Evolutionary conservation across 805 yeast species (phyloP), one percentile per base, ranked within the genome.

Genomic region (Kodamaea jinghongensis): DNA sequence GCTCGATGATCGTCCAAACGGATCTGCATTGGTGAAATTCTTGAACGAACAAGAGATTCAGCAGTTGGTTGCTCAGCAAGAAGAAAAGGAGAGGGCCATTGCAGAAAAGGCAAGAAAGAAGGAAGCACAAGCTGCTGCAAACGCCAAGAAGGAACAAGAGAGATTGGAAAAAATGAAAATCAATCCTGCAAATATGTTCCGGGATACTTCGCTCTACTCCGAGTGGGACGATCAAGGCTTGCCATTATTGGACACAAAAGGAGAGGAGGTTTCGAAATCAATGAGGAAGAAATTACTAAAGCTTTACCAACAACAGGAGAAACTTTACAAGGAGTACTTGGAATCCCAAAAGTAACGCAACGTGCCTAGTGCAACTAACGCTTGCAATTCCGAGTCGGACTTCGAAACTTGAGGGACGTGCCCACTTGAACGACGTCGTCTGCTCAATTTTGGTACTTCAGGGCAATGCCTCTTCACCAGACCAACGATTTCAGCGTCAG

Each of bases 201-300:
- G 71, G 52, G 76, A 76, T 39, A 63, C 55, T 4, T 76, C 56
- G 6, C 46, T 63, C 23, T 93, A 78, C 58, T 61, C 78, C 7
- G 85, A 78, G 55, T 93, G 91, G 86, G 97, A 93, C 57, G 90
- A 75, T 17, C 63, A 73, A 26, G 99, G 99, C 1, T 42, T 93
- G 12, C 99, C 99, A 13, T 72, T 80, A 0, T 81, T 79, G 55
- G 86, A 82, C 48, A 72, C 67, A 25, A 78, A 77, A 7, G 98
- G 98, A 9, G 87, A 80, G 50, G 93, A 85, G 48, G 74, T 93
- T 4, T 75, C 93, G 29, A 93, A 93, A 69, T 86, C 96, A 59
- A 79, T 83, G 67, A 70, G 71, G 44, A 93, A 93, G 76, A 91
- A 91, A 66, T 69, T 93, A 49, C 62, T 69, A 46, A 93, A 93